Base-by-base conservation (phyloP, 192 early-diverging fungal genomes). In the Podila epicladia region DNA sequence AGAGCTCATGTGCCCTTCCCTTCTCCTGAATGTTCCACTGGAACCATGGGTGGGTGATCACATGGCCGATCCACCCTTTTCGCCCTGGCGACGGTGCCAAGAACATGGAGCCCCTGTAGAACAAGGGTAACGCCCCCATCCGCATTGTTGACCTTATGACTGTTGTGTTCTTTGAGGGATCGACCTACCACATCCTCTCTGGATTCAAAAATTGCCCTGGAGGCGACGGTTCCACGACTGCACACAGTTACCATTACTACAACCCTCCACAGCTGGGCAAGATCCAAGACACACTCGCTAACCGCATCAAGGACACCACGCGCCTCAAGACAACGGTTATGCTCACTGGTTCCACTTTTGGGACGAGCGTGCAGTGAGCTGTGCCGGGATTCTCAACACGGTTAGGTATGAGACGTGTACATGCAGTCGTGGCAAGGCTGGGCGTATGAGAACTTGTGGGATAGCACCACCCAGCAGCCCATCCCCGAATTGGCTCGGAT, bases 21-120 rank as follows among this genome's bases (percentile, higher is more conserved):
- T 45, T 58, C 50, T 26, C 68, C 45, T 63, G 19, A 26, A 60
- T 24, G 5, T 9, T 53, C 15, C 28, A 31, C 2, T 35, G 69
- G 91, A 92, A 61, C 89, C 91, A 33, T 91, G 87, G 86, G 82
- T 83, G 7, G 85, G 85, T 50, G 84, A 85, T 67, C 67, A 70
- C 26, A 79, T 82, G 73, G 65, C 73, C 2, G 74, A 90, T 57
- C 86, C 84, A 7, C 62, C 71, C 2, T 72, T 89, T 13, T 68
- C 86, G 17, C 15, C 88, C 91, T 12, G 82, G 83, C 1, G 11
- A 37, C 9, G 35, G 62, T 74, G 8, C 87, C 87, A 9, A 80
- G 75, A 89, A 82, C 13, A 79, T 91, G 70, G 84, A 89, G 58
- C 80, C 82, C 4, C 78, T 92, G 26, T 86, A 87, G 85, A 84